Evolutionary conservation across 306 rosid species (phyloP).

Genomic region (Malus asiatica): DNA sequence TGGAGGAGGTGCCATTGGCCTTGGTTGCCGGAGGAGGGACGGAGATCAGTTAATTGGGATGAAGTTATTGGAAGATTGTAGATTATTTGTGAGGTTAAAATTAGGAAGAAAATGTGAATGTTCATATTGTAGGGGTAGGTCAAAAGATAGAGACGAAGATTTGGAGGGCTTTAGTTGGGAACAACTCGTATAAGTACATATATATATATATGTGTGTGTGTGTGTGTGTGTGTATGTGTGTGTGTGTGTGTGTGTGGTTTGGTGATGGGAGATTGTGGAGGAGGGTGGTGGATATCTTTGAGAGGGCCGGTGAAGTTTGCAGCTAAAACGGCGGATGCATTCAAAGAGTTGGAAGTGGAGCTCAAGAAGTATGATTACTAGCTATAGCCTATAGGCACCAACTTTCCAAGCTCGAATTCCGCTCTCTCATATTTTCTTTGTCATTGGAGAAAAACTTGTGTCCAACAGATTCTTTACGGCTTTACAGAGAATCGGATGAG

Average conservation of each 20-base stretch:
- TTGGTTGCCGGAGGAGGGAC: background rate
- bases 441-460: too few relatives aligned
- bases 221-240: too few relatives aligned
- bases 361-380: constrained; percentile 29
- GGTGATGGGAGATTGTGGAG: constrained; percentile 8
- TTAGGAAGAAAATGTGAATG: constrained; percentile 12
- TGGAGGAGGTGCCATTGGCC: constrained; percentile 56
- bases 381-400: background rate
- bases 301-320: background rate
- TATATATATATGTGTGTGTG: too few relatives aligned
- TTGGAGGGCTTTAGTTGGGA: constrained; percentile 27
- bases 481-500: background rate
- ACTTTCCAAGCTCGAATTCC: background rate
- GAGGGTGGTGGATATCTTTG: constrained; percentile 15
- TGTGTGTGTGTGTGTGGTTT: too few relatives aligned
- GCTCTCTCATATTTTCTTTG: background rate
- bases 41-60: background rate
- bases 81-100: constrained; percentile 1
- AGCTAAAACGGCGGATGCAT: background rate
- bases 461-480: background rate
- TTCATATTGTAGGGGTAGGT: background rate
- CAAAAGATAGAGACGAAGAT: background rate
- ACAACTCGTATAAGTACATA: too few relatives aligned
- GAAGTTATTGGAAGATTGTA: background rate
- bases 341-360: constrained; percentile 17